A percentile compares a stretch with the other conserved stretches of the same genome.
Evolutionary conservation across 1,284 basidiomycete genomes (phyloP).

Genomic region (Rhodotorula glutinis): DNA sequence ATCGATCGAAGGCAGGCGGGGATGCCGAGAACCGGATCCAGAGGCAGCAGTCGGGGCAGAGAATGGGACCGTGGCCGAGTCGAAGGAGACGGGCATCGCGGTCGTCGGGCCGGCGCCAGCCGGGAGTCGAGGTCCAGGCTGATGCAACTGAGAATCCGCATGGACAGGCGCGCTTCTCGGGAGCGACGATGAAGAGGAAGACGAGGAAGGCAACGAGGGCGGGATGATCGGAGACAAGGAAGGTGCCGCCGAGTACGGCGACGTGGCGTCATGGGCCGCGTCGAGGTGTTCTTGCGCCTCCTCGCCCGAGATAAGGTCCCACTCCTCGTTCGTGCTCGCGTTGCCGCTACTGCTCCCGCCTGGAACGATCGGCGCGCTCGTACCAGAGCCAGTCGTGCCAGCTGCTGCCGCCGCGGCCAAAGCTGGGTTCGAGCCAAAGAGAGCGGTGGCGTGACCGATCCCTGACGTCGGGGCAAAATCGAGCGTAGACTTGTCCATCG

Average conservation of each 20-base stretch:
- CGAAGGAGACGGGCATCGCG: too few relatives aligned
- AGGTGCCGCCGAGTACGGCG: neutral
- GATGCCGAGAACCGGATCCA: neutral
- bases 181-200: neutral
- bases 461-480: conserved; percentile 38
- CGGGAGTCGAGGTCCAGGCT: neutral
- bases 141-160: too few relatives aligned
- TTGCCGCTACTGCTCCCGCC: neutral
- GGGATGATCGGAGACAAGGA: neutral
- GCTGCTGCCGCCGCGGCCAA: neutral
- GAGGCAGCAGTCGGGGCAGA: neutral
- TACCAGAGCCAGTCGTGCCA: neutral
- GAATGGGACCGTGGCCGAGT: neutral
- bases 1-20: neutral
- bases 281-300: conserved; percentile 6
- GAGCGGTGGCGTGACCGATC: conserved; percentile 14
- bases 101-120: neutral
- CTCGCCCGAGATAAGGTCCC: neutral
- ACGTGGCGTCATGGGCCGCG: conserved; percentile 5
- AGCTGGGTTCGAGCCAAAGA: too few relatives aligned
- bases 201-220: conserved; percentile 15
- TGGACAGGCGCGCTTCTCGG: too few relatives aligned
- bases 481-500: conserved; percentile 39
- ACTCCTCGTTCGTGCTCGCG: neutral
- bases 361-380: neutral